phyloP scores from a whole-genome alignment of 2,329 filamentous ascomycete genomes.

The Cordyceps tenuipes region DNA sequence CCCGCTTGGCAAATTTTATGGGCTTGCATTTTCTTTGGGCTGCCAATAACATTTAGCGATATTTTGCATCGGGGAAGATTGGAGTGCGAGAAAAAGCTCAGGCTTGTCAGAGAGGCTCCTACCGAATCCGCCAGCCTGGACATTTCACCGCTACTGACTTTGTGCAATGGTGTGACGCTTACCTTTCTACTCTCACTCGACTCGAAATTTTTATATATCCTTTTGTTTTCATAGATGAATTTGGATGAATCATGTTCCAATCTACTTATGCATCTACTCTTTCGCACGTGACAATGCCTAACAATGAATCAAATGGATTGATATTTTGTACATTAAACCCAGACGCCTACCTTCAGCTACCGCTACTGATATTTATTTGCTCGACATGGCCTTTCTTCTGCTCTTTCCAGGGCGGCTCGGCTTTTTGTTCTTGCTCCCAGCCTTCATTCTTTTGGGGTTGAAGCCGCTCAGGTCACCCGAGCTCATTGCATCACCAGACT shows the following conservation, averaged over 20 bases:
- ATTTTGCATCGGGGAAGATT: constrained; percentile 1
- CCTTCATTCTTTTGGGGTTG: constrained; percentile 78
- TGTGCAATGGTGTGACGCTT: neutral
- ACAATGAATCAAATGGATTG: constrained; percentile 1
- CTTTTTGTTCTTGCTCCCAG: constrained; percentile 27
- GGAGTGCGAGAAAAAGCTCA: neutral
- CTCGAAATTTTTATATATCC: constrained; percentile 26
- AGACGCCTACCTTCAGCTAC: neutral
- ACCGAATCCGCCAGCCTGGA: neutral
- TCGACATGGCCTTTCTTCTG: constrained; percentile 38
- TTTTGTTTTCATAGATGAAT: constrained; percentile 28
- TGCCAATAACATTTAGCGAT: constrained; percentile 9
- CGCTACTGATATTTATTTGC: constrained; percentile 17
- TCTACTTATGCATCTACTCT: neutral
- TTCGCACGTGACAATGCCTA: neutral
- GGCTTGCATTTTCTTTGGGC: constrained; percentile 5
- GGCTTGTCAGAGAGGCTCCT: neutral
- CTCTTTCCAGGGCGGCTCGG: constrained; percentile 40
- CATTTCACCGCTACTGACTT: neutral
- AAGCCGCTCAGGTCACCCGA: constrained; percentile 75
- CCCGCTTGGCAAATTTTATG: neutral
- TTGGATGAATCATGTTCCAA: constrained; percentile 9
- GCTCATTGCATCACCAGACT: constrained; percentile 82
- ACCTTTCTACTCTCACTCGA: neutral
- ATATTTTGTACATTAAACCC: neutral